Evolutionary conservation across 2,329 filamentous ascomycete species (phyloP).

Genomic region (Diaporthe longicolla): DNA sequence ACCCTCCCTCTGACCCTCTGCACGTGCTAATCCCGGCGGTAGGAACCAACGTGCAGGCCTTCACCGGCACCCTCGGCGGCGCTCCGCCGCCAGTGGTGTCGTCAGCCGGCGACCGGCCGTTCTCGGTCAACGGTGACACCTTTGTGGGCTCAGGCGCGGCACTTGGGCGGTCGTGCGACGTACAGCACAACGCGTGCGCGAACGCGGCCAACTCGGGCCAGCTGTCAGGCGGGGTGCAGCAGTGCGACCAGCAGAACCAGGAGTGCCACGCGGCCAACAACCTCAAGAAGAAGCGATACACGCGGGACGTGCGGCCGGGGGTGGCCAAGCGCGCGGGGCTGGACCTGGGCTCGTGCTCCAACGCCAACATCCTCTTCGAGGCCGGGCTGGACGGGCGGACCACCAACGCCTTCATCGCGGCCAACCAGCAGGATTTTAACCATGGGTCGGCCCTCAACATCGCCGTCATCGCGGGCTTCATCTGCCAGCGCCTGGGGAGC

Average conservation of each 20-base stretch:
- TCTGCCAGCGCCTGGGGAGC: slow-evolving; percentile 58
- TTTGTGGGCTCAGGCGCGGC: slow-evolving; percentile 59
- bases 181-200: slow-evolving; percentile 62
- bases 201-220: slow-evolving; percentile 56
- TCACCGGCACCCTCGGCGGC: slow-evolving; percentile 58
- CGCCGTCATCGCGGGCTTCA: slow-evolving; percentile 62
- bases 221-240: slow-evolving; percentile 49
- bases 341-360: slow-evolving; percentile 57
- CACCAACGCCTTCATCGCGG: slow-evolving; percentile 58
- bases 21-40: slow-evolving; percentile 32
- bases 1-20: not conserved
- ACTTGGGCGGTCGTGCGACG: slow-evolving; percentile 59
- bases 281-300: slow-evolving; percentile 7
- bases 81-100: slow-evolving; percentile 55
- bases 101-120: slow-evolving; percentile 52
- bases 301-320: not conserved
- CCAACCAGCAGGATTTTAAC: slow-evolving; percentile 58
- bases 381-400: slow-evolving; percentile 60
- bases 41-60: slow-evolving; percentile 55
- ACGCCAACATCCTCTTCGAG: slow-evolving; percentile 60
- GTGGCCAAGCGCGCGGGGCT: slow-evolving; percentile 43
- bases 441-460: slow-evolving; percentile 64
- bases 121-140: slow-evolving; percentile 54
- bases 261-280: slow-evolving; percentile 46
- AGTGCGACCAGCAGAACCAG: slow-evolving; percentile 56